Base-by-base conservation (phyloP, 2,329 filamentous ascomycete genomes). In the Fusarium heterosporum region DNA sequence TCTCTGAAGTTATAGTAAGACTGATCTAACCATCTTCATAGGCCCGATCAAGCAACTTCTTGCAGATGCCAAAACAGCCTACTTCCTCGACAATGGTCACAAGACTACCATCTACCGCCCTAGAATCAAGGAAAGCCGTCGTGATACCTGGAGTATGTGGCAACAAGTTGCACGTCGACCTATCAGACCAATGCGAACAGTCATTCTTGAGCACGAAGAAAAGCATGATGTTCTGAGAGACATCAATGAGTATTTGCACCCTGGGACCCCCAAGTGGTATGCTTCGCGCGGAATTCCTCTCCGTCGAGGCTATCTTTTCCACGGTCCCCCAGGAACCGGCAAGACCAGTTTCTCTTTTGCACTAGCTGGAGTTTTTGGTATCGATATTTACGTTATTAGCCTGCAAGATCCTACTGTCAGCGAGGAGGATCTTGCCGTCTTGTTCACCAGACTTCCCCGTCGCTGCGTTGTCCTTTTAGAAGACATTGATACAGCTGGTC, bases 241-340 rank as follows among this genome's bases (percentile, higher is more conserved):
- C 70, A 89, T 95, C 72, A 91, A 92, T 68, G 91, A 93, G 70
- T 95, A 93, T 66, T 81, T 96, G 0, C 87, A 93, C 53, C 90
- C 91, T 0, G 80, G 83, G 1, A 92, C 88, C 1, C 86, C 88
- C 2, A 82, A 84, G 11, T 95, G 91, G 90, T 95, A 95, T 72
- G 87, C 90, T 0, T 88, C 88, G 46, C 83, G 90, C 3, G 92
- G 92, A 1, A 92, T 95, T 29, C 91, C 91, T 0, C 88, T 94
- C 51, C 84, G 92, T 1, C 80, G 92, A 29, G 93, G 92, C 0
- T 95, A 94, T 71, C 83, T 95, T 0, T 92, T 95, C 66, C 84
- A 93, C 69, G 92, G 92, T 0, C 90, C 90, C 0, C 90, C 90
- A 0, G 90, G 91, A 0, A 92, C 89, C 0, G 90, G 91, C 19